These are phyloP conservation scores for Nemania sp. DNA, from an alignment of 2,329 filamentous ascomycete species.

Conservation along the genomic window DNA sequence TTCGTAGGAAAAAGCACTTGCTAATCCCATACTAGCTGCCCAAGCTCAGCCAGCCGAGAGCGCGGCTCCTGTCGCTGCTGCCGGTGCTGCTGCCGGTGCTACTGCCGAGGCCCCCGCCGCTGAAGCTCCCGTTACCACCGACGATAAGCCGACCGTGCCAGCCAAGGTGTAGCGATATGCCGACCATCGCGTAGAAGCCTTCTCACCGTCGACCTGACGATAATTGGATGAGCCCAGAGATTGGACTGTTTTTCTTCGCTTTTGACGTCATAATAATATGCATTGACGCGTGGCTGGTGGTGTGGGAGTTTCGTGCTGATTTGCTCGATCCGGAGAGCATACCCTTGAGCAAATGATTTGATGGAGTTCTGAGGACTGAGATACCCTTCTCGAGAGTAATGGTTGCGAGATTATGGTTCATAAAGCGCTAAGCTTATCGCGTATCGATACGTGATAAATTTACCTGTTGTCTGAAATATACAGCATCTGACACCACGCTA, in stretches of 20 bases:
- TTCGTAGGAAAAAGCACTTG: constrained; percentile 12
- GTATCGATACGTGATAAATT: constrained; percentile 22
- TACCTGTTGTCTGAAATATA: neutral
- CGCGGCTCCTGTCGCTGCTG: constrained; percentile 14
- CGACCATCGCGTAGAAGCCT: neutral
- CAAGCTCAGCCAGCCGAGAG: neutral
- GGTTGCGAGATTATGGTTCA: constrained; percentile 19
- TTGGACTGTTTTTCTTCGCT: constrained; percentile 4
- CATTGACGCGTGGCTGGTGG: neutral
- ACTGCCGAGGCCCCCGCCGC: constrained; percentile 31
- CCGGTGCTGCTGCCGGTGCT: neutral
- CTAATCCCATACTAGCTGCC: constrained; percentile 17
- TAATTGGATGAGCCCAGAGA: constrained; percentile 7
- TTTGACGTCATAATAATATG: neutral
- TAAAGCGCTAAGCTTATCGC: constrained; percentile 19
- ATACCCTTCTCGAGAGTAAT: constrained; percentile 35
- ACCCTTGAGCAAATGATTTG: constrained; percentile 31
- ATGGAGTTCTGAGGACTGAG: constrained; percentile 32
- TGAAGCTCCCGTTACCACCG: constrained; percentile 17
- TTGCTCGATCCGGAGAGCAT: constrained; percentile 20
- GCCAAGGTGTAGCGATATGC: constrained; percentile 4
- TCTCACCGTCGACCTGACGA: constrained; percentile 2
- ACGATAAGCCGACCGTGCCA: constrained; percentile 18
- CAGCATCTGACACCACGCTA: constrained; percentile 2
- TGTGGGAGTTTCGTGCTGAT: constrained; percentile 1